Evolutionary conservation across 129 eudicot species (phyloP).

Genomic region (Gnaphalium uliginosum): DNA sequence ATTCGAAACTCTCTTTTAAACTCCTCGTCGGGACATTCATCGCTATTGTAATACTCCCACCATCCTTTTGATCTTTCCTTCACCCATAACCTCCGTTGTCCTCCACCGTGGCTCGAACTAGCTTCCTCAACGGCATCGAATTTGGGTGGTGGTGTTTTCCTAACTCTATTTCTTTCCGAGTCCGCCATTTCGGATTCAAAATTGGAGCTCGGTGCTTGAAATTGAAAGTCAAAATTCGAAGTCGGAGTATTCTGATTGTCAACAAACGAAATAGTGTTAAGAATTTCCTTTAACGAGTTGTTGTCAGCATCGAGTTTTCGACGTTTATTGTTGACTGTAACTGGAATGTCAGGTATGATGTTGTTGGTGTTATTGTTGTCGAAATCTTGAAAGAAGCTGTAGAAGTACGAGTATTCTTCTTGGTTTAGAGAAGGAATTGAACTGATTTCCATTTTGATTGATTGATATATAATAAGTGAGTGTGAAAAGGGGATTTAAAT

Average conservation of each 20-base stretch:
- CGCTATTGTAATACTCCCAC: conserved; percentile 72
- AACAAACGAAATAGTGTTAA: conserved; percentile 13
- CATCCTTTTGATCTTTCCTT: conserved; percentile 74
- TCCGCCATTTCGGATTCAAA: conserved; percentile 17
- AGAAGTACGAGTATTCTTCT: conserved; percentile 55
- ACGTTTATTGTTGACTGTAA: not conserved
- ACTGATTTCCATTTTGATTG: conserved; percentile 48
- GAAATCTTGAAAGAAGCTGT: conserved; percentile 51
- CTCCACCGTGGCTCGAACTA: conserved; percentile 18
- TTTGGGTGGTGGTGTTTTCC: conserved; percentile 27
- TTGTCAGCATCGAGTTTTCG: not conserved
- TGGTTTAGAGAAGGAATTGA: conserved; percentile 43
- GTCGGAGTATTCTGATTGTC: conserved; percentile 14
- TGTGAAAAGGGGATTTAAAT: conserved; percentile 25
- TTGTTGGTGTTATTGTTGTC: conserved; percentile 15
- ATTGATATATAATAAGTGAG: not conserved
- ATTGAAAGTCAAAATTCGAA: conserved; percentile 20
- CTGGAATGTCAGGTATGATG: not conserved
- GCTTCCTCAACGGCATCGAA: conserved; percentile 28
- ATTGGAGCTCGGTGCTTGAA: conserved; percentile 24
- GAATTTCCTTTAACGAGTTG: conserved; percentile 31
- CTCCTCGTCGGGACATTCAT: conserved; percentile 67
- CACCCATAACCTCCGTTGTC: conserved; percentile 74
- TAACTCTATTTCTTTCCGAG: conserved; percentile 1
- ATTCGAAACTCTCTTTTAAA: conserved; percentile 59